Percentiles rank a stretch among this genome's conserved stretches.
Evolutionary conservation across 805 yeast species (phyloP).

Genomic region (Metschnikowia lachancei): DNA sequence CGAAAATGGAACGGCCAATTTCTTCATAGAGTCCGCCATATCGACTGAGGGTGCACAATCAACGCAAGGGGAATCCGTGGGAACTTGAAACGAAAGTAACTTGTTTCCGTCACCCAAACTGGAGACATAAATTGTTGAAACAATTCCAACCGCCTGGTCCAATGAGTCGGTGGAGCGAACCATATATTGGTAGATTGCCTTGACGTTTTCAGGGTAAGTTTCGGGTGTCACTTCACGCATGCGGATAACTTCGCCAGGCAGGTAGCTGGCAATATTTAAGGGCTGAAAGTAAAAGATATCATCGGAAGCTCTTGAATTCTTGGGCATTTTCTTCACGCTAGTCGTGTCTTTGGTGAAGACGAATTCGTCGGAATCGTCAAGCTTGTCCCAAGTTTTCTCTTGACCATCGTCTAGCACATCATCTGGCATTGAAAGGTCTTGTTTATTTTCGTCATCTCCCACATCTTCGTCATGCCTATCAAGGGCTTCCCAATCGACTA

Average conservation of each 20-base stretch:
- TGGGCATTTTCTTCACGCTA: constrained; percentile 3
- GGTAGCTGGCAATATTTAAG: constrained; percentile 2
- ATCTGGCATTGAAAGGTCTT: neutral
- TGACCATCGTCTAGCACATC: neutral
- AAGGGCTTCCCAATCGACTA: neutral
- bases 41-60: constrained; percentile 25
- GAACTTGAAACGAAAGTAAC: constrained; percentile 22
- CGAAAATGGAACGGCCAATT: constrained; percentile 16
- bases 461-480: neutral
- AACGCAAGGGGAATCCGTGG: constrained; percentile 22
- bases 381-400: constrained; percentile 1
- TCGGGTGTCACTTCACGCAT: constrained; percentile 6
- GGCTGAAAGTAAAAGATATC: constrained; percentile 14
- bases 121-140: constrained; percentile 23
- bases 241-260: constrained; percentile 11
- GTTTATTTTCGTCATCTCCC: neutral
- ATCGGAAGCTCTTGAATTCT: constrained; percentile 9
- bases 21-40: constrained; percentile 17
- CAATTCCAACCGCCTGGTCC: constrained; percentile 24
- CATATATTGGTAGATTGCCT: constrained; percentile 22
- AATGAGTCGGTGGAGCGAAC: constrained; percentile 23
- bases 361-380: constrained; percentile 4
- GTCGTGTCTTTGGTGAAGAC: neutral
- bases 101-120: constrained; percentile 20
- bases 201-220: constrained; percentile 9